phyloP scores from a whole-genome alignment of 129 eudicot genomes.

The Ambrosia artemisiifolia region DNA sequence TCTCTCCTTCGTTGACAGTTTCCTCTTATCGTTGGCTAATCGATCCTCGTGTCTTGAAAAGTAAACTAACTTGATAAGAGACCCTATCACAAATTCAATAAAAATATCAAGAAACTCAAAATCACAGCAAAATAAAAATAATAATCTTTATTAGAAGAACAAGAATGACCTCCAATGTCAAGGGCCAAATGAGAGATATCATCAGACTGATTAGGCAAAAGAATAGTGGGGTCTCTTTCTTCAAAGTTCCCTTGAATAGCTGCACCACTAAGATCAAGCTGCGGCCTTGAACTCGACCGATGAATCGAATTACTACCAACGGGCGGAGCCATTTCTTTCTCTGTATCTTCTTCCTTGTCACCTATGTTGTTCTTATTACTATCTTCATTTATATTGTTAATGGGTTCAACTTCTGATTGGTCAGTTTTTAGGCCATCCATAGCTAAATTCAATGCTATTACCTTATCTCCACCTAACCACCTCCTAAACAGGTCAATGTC shows the following conservation, averaged over 20 bases:
- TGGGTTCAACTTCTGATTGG: slow-evolving; percentile 34
- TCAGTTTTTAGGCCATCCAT: slow-evolving; percentile 40
- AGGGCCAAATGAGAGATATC: slow-evolving; percentile 91
- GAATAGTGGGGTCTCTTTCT: slow-evolving; percentile 84
- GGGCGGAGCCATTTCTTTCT: slow-evolving; percentile 58
- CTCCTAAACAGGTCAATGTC: slow-evolving; percentile 38
- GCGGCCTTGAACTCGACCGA: slow-evolving; percentile 80
- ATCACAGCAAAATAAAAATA: neutral
- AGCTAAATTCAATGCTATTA: slow-evolving; percentile 28
- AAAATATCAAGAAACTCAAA: neutral
- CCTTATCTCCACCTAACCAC: slow-evolving; percentile 29
- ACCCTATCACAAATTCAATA: slow-evolving; percentile 45
- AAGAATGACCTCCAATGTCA: slow-evolving; percentile 83
- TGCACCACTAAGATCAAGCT: slow-evolving; percentile 87
- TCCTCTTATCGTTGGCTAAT: slow-evolving; percentile 59
- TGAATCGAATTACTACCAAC: slow-evolving; percentile 70
- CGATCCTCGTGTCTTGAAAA: slow-evolving; percentile 89
- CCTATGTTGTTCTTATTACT: neutral
- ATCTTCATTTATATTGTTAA: slow-evolving; percentile 43
- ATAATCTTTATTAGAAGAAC: too few relatives aligned
- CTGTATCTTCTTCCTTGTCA: slow-evolving; percentile 43
- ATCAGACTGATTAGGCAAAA: slow-evolving; percentile 97
- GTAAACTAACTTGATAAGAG: slow-evolving; percentile 84
- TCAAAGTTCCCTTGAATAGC: slow-evolving; percentile 99
- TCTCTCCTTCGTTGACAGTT: slow-evolving; percentile 49